phyloP scores from a whole-genome alignment of 2,329 filamentous ascomycete genomes.

The Coleophoma eucalyptorum region DNA sequence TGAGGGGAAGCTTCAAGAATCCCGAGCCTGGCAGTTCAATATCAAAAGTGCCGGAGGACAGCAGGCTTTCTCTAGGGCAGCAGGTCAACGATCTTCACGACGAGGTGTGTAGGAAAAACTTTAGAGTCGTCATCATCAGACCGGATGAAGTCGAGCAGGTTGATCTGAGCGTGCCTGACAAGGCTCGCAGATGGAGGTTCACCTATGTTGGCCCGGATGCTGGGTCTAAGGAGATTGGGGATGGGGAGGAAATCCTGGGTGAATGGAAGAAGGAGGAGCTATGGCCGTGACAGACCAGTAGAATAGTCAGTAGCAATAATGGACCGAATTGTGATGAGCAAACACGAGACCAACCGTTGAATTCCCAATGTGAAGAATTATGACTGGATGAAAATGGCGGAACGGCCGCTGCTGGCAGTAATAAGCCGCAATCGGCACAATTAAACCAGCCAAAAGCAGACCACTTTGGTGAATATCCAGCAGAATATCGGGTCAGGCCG shows the following conservation, averaged over 20 bases:
- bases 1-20: slow-evolving; percentile 75
- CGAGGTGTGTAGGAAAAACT: slow-evolving; percentile 56
- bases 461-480: too few species aligned
- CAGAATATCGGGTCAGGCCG: too few species aligned
- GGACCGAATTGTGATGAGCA: too few species aligned
- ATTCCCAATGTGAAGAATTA: too few species aligned
- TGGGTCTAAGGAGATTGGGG: slow-evolving; percentile 19
- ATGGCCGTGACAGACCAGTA: slow-evolving; percentile 19
- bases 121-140: slow-evolving; percentile 80
- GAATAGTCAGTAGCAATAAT: too few species aligned
- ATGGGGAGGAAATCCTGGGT: slow-evolving; percentile 47
- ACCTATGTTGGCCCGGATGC: slow-evolving; percentile 43
- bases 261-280: slow-evolving; percentile 42
- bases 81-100: slow-evolving; percentile 63
- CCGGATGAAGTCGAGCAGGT: slow-evolving; percentile 65
- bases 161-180: slow-evolving; percentile 56
- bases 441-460: too few species aligned
- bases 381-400: too few species aligned
- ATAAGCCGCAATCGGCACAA: too few species aligned
- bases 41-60: slow-evolving; percentile 41
- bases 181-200: slow-evolving; percentile 53
- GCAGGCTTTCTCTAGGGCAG: slow-evolving; percentile 47
- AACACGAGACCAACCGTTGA: too few species aligned
- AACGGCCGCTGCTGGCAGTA: too few species aligned
- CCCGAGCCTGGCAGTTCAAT: slow-evolving; percentile 64